Evolutionary conservation across 495 filamentous ascomycete species (phyloP), one percentile per base, ranked within the genome.

Genomic region (Daldinia concentrica): DNA sequence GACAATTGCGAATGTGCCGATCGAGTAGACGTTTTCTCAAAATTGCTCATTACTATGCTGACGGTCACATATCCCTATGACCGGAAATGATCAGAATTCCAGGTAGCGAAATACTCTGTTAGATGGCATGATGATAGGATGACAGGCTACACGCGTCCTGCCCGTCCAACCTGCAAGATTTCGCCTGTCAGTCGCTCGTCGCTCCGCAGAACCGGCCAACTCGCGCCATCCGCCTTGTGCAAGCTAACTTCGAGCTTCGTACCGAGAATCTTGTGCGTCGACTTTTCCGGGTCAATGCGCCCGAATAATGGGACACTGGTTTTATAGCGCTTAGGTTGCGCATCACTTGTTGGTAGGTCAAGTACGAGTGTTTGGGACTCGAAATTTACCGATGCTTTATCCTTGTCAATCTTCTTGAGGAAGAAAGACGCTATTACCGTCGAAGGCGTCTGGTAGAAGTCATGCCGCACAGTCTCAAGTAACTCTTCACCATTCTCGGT

Each of bases 391-490:
- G 82, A 88, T 39, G 93, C 91, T 6, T 80, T 86, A 17, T 87
- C 86, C 80, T 93, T 95, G 76, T 97, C 89, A 73, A 99, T 97
- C 82, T 97, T 99, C 85, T 98, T 99, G 36, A 98, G 86, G 82
- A 95, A 99, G 62, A 98, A 89, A 17, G 92, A 95, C 7, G 92
- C 93, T 71, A 96, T 97, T 45, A 97, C 92, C 19, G 91, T 87
- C 7, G 87, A 86, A 24, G 90, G 81, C 0, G 95, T 98, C 82
- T 99, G 95, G 82, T 98, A 99, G 83, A 95, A 99, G 78, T 99
- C 95, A 76, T 91, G 89, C 54, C 93, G 86, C 60, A 97, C 91
- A 17, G 87, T 89, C 27, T 92, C 88, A 43, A 91, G 68, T 34
- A 84, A 65, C 79, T 91, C 89, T 70, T 89, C 88, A 1, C 80